Evolutionary conservation across 1,284 basidiomycete genomes (phyloP).

Genomic region (Mycosarcoma mackinlayi): DNA sequence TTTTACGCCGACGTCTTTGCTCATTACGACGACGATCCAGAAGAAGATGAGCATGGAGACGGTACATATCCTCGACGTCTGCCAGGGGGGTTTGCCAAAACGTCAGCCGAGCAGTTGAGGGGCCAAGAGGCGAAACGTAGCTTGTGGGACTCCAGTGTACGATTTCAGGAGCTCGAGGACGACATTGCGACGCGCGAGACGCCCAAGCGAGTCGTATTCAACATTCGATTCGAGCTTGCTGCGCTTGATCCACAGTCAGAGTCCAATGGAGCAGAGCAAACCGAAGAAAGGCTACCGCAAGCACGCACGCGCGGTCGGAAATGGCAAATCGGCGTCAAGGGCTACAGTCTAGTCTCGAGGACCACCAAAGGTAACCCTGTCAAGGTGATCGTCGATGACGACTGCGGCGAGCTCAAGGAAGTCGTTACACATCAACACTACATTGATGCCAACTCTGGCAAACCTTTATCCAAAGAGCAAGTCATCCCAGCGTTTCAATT

Average conservation of each 20-base stretch:
- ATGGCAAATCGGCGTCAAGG: conserved; percentile 88
- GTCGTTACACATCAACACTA: conserved; percentile 71
- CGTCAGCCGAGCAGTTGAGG: conserved; percentile 33
- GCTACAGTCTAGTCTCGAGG: conserved; percentile 70
- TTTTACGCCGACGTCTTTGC: conserved; percentile 74
- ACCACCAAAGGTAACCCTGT: conserved; percentile 57
- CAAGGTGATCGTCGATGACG: conserved; percentile 59
- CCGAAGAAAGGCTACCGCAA: conserved; percentile 40
- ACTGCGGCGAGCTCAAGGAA: conserved; percentile 52
- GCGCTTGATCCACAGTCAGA: conserved; percentile 27
- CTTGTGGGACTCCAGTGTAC: conserved; percentile 54
- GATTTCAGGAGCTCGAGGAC: conserved; percentile 64
- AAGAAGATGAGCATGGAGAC: conserved; percentile 32
- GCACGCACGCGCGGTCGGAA: conserved; percentile 70
- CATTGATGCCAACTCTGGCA: conserved; percentile 76
- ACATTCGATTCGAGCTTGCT: conserved; percentile 82
- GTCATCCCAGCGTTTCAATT: conserved; percentile 68
- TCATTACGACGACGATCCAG: conserved; percentile 61
- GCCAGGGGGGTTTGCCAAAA: conserved; percentile 27
- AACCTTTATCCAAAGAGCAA: conserved; percentile 77
- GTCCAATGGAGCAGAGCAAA: conserved; percentile 1
- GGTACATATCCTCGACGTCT: conserved; percentile 6
- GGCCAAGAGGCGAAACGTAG: conserved; percentile 39
- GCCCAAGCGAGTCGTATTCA: conserved; percentile 87
- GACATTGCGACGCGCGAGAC: conserved; percentile 73